Base-by-base conservation (phyloP, 768 basidiomycete genomes). In the Infundibulicybe gibba region DNA sequence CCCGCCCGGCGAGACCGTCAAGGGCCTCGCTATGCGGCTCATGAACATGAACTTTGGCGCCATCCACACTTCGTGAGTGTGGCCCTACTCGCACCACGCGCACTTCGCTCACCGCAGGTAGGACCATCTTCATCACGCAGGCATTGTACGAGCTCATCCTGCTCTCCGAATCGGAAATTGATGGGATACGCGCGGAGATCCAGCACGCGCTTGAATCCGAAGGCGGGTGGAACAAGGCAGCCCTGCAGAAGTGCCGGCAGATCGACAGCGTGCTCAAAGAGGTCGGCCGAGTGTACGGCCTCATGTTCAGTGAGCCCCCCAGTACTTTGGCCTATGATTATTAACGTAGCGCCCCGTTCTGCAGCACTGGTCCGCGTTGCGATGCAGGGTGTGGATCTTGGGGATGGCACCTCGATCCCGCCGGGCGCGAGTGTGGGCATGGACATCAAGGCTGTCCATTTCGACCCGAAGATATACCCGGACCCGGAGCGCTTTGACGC, bases 11-110 rank as follows among this genome's bases (percentile, higher is more conserved):
- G 64, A 67, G 48, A 55, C 60, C 2, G 43, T 64, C 11, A 49
- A 64, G 41, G 62, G 64, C 2, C 50, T 71, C 16, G 68, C 66
- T 33, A 61, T 63, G 54, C 61, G 67, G 32, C 44, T 68, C 14
- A 45, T 69, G 54, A 66, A 67, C 49, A 53, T 71, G 14, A 68
- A 70, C 48, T 69, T 69, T 57, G 67, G 62, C 16, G 69, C 65
- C 54, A 66, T 69, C 41, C 65, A 68, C 49, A 70, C 67, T 31
- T 65, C 68, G 68, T 68, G 48, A 40, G 63, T 52, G 35, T n/a
- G n/a, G n/a, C n/a, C n/a, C n/a, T n/a, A n/a, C n/a, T n/a, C n/a
- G n/a, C n/a, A n/a, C n/a, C n/a, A n/a, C n/a, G n/a, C n/a, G n/a
- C n/a, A n/a, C n/a, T n/a, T 42, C 42, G 32, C 10, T 10, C 35